These are phyloP conservation scores for Vigna reflexopilosa DNA, from an alignment of 306 rosid species.

Conservation along the genomic window DNA sequence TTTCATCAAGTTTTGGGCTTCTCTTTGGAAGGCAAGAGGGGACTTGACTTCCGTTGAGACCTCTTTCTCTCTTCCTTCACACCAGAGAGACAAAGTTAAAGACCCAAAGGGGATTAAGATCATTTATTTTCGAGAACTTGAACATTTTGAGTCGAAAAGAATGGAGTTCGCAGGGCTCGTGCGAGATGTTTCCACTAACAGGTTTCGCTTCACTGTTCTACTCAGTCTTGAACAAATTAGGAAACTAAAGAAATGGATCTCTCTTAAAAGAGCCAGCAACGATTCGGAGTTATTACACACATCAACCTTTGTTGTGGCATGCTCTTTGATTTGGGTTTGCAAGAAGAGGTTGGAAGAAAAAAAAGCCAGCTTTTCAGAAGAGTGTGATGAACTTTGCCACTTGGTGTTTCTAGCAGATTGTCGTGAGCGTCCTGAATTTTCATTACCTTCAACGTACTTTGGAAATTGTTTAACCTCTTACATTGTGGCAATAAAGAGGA, in stretches of 20 bases:
- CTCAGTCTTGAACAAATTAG: slow-evolving; percentile 29
- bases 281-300: neutral
- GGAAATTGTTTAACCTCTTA: slow-evolving; percentile 51
- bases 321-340: slow-evolving; percentile 49
- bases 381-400: slow-evolving; percentile 28
- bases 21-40: slow-evolving; percentile 34
- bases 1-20: slow-evolving; percentile 45
- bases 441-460: slow-evolving; percentile 49
- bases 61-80: slow-evolving; percentile 35
- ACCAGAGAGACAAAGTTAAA: slow-evolving; percentile 32
- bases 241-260: slow-evolving; percentile 24
- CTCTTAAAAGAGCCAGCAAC: neutral
- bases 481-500: slow-evolving; percentile 27
- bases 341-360: slow-evolving; percentile 34
- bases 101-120: slow-evolving; percentile 38
- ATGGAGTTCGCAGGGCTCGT: neutral
- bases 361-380: neutral
- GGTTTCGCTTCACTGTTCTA: slow-evolving; percentile 13
- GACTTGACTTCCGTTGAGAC: neutral
- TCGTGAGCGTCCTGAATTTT: slow-evolving; percentile 36
- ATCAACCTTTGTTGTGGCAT: slow-evolving; percentile 49
- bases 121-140: neutral
- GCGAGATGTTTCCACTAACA: neutral
- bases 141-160: neutral
- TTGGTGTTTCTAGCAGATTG: slow-evolving; percentile 56